Base-by-base conservation (phyloP, 257 asterid genomes). In the Nicotiana benthamiana region DNA sequence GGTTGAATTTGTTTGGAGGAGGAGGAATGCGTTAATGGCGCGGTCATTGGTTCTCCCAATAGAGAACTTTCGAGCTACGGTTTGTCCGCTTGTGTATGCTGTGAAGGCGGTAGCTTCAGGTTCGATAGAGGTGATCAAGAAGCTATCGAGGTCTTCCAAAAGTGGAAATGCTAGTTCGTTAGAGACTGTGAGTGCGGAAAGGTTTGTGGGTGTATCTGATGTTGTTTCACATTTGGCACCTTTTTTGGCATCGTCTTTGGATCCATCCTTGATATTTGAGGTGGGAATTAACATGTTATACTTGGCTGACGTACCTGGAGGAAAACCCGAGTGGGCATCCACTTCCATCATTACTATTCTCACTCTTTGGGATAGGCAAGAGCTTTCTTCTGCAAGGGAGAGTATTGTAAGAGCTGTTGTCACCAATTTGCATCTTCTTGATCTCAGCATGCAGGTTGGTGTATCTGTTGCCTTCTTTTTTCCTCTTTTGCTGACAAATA, bases 261-360 rank as follows among this genome's bases (percentile, higher is more conserved):
- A 94, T 81, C 97, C 98, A 27, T 96, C 96, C 0, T 87, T 92
- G 89, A 91, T 94, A 81, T 94, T 88, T 82, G 98, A 94, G 87
- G 98, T 94, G 87, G 98, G 91, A 83, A 92, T 91, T 80, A 94
- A 94, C 83, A 94, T 92, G 98, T 83, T 94, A 65, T 94, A 91
- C 87, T 85, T 94, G 93, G 97, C 98, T 81, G 98, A 94, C 79
- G 97, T 94, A 74, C 94, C 97, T 30, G 98, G 98, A 72, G 98
- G 98, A 76, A 92, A 92, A 86, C 95, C 98, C 0, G 98, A 94
- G 88, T 94, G 97, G 98, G 98, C 98, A 75, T 92, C 97, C 54
- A 86, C 89, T 0, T 91, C 98, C 32, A 92, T 89, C 75, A 92
- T 90, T 86, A 94, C 97, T 20, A 92, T 94, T 84, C 97, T 94